Evolutionary conservation across 371 early-diverging fungal species (phyloP).

Genomic region (Actinomucor elegans): DNA sequence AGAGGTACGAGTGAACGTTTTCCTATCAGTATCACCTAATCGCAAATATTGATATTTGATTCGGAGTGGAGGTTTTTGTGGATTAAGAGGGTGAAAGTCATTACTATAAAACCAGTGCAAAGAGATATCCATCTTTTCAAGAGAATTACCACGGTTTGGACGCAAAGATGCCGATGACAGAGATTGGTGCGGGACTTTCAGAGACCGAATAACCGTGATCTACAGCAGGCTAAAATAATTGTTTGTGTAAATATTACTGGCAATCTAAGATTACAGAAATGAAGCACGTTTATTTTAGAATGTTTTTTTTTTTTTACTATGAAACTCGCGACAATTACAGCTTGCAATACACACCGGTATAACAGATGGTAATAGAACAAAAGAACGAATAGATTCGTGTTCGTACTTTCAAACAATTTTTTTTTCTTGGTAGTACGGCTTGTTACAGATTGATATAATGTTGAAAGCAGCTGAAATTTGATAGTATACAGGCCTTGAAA

Average conservation of each 20-base stretch:
- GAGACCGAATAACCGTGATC: background rate
- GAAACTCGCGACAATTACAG: too few relatives aligned
- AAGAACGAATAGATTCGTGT: conserved; percentile 4
- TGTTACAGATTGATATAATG: conserved; percentile 1
- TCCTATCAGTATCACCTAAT: too few relatives aligned
- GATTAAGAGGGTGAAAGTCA: too few relatives aligned
- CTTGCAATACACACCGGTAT: too few relatives aligned
- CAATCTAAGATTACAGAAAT: conserved; percentile 2
- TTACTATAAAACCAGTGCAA: too few relatives aligned
- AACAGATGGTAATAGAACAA: background rate
- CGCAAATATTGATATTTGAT: too few relatives aligned
- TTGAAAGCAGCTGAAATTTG: background rate
- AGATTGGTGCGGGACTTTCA: conserved; percentile 1
- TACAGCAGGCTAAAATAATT: background rate
- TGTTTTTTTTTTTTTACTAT: background rate
- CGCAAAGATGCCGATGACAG: too few relatives aligned
- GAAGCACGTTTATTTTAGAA: background rate
- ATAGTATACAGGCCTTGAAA: background rate
- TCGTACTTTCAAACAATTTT: background rate
- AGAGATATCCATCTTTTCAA: too few relatives aligned
- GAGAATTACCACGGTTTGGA: too few relatives aligned
- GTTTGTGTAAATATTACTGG: conserved; percentile 6
- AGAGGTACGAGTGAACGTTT: too few relatives aligned
- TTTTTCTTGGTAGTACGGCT: background rate
- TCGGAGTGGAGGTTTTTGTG: too few relatives aligned